Base-by-base conservation (phyloP, 2,329 filamentous ascomycete species). In the Claviceps arundinis region DNA sequence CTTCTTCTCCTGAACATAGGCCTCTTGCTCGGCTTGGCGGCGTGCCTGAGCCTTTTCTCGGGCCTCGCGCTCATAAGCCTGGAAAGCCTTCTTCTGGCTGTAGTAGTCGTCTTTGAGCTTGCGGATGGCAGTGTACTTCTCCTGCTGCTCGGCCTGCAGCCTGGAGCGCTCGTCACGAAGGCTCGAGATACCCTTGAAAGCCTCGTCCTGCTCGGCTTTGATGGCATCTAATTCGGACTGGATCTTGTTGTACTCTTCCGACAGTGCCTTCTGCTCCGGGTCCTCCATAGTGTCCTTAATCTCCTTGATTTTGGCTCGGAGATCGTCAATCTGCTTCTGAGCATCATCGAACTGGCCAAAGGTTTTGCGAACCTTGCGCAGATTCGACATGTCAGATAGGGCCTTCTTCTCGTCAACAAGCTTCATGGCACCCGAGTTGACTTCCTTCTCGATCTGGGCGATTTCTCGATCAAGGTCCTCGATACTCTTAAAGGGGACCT, bases 361-460 rank as follows among this genome's bases (percentile, higher is more conserved):
- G 70, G 82, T 85, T 81, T 96, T 97, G 73, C 87, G 87, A 64
- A 86, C 80, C 76, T 94, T 95, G 69, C 86, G 84, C 59, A 97
- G 74, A 66, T 73, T 84, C 48, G 85, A 87, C 61, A 95, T 84
- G 62, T 96, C 89, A 49, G 79, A 73, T 19, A 97, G 77, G 8
- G 88, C 84, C 79, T 96, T 97, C 77, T 89, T 94, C 80, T 97
- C 93, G 62, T 98, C 93, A 11, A 97, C 93, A 50, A 98, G 75
- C 73, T 90, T 95, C 85, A 98, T 90, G 67, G 80, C 85, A 58
- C 91, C 91, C 38, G 82, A 80, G 68, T 95, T 87, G 61, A 97
- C 89, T 67, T 91, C 80, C 70, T 84, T 84, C 59, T 95, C 87
- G 51, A 96, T 81, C 50, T 76, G 76, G 55, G 80, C 78, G 61